These are phyloP conservation scores for Tetrahymena malaccensis DNA, from an alignment of 73 alveolate genomes.

Conservation along the genomic window DNA sequence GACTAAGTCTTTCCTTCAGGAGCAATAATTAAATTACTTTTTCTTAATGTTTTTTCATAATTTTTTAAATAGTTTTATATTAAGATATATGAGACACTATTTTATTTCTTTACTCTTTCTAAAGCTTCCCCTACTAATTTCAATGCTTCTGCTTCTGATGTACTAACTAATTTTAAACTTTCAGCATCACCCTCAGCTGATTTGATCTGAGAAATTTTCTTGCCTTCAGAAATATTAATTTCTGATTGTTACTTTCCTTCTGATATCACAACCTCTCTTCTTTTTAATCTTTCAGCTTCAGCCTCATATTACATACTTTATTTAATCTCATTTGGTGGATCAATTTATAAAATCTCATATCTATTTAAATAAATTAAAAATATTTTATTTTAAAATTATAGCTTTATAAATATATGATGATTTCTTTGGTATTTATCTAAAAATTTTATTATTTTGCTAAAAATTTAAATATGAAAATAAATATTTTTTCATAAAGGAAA, in stretches of 20 bases:
- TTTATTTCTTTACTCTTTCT: background rate
- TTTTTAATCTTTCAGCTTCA: conserved; percentile 36
- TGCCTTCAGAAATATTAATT: conserved; percentile 26
- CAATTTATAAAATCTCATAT: conserved; percentile 25
- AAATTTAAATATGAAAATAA: no score
- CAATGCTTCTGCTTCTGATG: conserved; percentile 17
- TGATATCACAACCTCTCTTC: conserved; percentile 16
- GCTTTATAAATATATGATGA: no score
- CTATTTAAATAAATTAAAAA: no score
- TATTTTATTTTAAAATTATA: no score
- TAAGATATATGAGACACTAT: conserved; percentile 11
- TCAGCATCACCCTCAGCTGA: conserved; percentile 43
- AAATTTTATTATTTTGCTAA: no score
- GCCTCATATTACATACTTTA: conserved; percentile 9
- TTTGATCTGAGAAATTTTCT: conserved; percentile 4
- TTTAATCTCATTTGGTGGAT: conserved; percentile 23
- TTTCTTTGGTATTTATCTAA: no score
- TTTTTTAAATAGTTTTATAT: conserved; percentile 13
- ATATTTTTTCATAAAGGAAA: no score
- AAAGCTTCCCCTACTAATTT: conserved; percentile 2
- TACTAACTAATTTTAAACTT: background rate
- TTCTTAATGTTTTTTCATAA: background rate
- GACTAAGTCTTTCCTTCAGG: conserved; percentile 2
- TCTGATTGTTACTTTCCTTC: conserved; percentile 28
- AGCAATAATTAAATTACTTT: conserved; percentile 14